These are phyloP conservation scores for Scheffersomyces stambukii DNA, from an alignment of 1,139 yeast species.

Conservation along the genomic window DNA sequence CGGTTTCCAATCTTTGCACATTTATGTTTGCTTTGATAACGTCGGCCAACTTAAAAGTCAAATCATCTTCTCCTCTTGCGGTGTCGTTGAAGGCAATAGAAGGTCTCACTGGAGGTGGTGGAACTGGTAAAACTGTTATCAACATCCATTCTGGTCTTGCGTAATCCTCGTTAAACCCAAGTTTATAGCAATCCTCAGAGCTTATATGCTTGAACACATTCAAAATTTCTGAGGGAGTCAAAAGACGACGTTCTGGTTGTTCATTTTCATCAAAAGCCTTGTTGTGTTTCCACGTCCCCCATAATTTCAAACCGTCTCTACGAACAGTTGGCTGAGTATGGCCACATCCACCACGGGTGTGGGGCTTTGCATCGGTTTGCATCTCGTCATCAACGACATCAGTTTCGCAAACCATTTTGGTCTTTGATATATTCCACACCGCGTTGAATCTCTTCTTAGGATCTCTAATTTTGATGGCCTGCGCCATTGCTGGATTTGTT, in stretches of 20 bases:
- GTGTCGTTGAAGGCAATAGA: conserved; percentile 97
- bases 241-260: conserved; percentile 87
- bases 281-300: conserved; percentile 97
- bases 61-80: conserved; percentile 99
- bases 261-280: conserved; percentile 75
- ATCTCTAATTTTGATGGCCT: conserved; percentile 84
- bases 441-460: conserved; percentile 96
- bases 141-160: conserved; percentile 99
- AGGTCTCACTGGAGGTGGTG: conserved; percentile 99
- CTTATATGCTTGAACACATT: conserved; percentile 91
- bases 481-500: conserved; percentile 79
- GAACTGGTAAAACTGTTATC: conserved; percentile 96
- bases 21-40: conserved; percentile 93
- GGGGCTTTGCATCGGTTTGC: conserved; percentile 29
- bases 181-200: conserved; percentile 70
- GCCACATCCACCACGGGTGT: conserved; percentile 95
- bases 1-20: conserved; percentile 94
- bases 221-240: conserved; percentile 84
- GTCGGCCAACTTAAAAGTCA: conserved; percentile 96
- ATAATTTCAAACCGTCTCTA: conserved; percentile 89
- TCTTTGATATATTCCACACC: conserved; percentile 88
- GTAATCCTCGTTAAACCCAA: conserved; percentile 93
- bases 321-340: conserved; percentile 94
- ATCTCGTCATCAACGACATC: conserved; percentile 69
- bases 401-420: conserved; percentile 94